Conservation (phyloP, 2,329 filamentous ascomycete species). For the Cordyceps farinosa region DNA sequence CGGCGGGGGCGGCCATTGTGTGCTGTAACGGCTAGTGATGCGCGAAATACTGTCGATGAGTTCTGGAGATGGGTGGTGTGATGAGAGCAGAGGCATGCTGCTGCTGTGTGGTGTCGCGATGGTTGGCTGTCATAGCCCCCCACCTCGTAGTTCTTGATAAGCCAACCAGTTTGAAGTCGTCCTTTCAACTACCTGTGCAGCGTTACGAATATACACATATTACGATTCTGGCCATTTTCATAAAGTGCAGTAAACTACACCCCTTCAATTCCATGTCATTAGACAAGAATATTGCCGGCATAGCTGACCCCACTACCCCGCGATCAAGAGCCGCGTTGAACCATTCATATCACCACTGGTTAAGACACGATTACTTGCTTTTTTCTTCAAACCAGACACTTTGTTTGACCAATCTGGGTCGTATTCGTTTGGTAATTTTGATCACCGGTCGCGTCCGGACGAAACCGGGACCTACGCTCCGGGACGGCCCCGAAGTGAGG, state of each 20-base stretch:
- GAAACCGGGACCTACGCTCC: background rate
- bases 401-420: background rate
- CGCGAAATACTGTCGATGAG: background rate
- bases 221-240: background rate
- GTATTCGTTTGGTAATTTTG: background rate
- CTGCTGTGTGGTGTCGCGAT: background rate
- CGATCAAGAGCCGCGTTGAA: background rate
- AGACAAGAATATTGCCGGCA: too few relatives aligned
- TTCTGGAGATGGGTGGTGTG: background rate
- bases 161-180: background rate
- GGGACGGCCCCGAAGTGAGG: background rate
- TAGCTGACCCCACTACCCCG: background rate
- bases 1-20: background rate
- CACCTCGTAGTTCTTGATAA: background rate
- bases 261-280: too few relatives aligned
- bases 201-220: background rate
- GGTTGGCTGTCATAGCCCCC: background rate
- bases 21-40: background rate
- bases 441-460: background rate
- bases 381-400: too few relatives aligned
- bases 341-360: too few relatives aligned
- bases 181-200: background rate
- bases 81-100: background rate
- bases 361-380: too few relatives aligned
- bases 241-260: background rate